Percentiles rank a stretch among this genome's conserved stretches.
Conservation (phyloP, 2,329 filamentous ascomycete species). For the Arachnomyces sp. region DNA sequence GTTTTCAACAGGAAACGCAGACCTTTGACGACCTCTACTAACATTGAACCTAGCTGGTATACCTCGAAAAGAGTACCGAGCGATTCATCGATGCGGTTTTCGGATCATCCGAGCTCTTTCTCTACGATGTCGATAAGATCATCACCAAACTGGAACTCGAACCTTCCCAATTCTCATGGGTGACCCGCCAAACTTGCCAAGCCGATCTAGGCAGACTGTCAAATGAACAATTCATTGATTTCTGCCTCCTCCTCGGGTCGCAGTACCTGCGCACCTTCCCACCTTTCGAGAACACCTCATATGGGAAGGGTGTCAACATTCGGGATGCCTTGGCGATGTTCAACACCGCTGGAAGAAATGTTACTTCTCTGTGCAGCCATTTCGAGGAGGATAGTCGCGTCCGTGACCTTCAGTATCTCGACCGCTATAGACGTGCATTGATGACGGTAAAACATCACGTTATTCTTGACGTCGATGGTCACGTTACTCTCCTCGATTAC, state of each 20-base stretch:
- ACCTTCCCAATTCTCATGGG: constrained; percentile 54
- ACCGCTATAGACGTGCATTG: constrained; percentile 78
- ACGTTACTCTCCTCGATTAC: constrained; percentile 65
- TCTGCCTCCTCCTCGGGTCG: constrained; percentile 74
- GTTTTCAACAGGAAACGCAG: constrained; percentile 15
- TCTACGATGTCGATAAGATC: constrained; percentile 74
- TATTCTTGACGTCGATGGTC: constrained; percentile 68
- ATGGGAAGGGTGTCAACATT: constrained; percentile 52
- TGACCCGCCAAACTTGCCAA: constrained; percentile 62
- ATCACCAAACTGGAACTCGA: constrained; percentile 54
- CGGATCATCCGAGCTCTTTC: constrained; percentile 74
- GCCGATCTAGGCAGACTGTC: constrained; percentile 56
- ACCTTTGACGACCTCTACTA: constrained; percentile 3
- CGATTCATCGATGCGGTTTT: constrained; percentile 68
- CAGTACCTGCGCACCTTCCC: constrained; percentile 74
- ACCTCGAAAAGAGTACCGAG: constrained; percentile 63
- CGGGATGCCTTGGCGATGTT: constrained; percentile 73
- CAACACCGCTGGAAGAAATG: constrained; percentile 56
- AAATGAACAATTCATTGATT: constrained; percentile 73
- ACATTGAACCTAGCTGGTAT: constrained; percentile 50
- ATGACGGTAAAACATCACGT: constrained; percentile 85
- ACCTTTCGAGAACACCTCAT: constrained; percentile 58
- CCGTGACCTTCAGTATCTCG: constrained; percentile 67
- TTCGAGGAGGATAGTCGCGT: constrained; percentile 72
- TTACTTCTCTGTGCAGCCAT: constrained; percentile 65